Conservation (phyloP, 371 early-diverging fungal species). For the Syncephalastrum sp. region DNA sequence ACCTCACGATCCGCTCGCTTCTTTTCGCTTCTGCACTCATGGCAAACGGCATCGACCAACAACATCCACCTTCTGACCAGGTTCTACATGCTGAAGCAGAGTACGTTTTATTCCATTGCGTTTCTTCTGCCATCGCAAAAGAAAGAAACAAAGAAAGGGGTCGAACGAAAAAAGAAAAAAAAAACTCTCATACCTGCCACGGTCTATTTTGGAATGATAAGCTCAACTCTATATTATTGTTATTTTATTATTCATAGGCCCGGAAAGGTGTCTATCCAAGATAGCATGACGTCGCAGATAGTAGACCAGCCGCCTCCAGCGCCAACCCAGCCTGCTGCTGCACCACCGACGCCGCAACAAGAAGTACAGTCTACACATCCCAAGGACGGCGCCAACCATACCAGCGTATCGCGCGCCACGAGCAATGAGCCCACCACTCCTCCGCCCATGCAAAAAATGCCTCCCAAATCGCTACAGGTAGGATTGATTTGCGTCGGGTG, state of each 20-base stretch:
- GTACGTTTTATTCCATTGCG: conserved; percentile 9
- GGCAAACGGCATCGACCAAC: conserved; percentile 19
- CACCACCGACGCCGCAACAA: conserved; percentile 2
- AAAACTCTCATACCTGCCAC: no score
- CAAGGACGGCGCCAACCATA: background rate
- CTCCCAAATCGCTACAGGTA: conserved; percentile 6
- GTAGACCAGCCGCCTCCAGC: background rate
- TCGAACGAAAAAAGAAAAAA: no score
- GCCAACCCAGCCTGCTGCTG: background rate
- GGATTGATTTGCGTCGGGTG: background rate
- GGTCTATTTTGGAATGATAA: no score
- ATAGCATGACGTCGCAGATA: background rate
- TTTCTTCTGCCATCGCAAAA: no score
- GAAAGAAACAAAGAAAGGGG: no score
- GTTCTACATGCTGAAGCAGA: conserved; percentile 1
- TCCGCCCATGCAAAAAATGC: conserved; percentile 7
- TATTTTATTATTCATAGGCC: no score
- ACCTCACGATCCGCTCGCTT: no score
- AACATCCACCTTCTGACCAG: conserved; percentile 7
- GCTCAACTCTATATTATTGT: no score
- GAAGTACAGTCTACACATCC: background rate
- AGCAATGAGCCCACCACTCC: conserved; percentile 11
- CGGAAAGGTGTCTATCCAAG: background rate
- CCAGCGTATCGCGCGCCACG: conserved; percentile 7
- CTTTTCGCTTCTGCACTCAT: background rate